These are phyloP conservation scores for Colletotrichum neosansevieriae DNA, from an alignment of 2,329 filamentous ascomycete species.

Conservation along the genomic window DNA sequence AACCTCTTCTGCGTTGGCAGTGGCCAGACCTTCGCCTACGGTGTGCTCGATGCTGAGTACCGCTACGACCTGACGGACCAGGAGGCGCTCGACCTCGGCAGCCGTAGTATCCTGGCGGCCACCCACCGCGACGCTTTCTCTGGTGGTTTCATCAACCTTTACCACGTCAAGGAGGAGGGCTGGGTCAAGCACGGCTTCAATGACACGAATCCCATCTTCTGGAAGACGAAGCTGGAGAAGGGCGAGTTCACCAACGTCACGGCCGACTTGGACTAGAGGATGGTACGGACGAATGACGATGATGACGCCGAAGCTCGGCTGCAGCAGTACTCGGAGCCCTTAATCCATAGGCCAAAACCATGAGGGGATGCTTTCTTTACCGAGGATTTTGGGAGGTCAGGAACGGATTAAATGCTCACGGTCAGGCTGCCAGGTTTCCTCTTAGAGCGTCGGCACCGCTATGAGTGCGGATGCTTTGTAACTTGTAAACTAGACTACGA, in stretches of 20 bases:
- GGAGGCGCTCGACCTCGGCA: conserved; percentile 90
- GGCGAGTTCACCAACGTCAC: conserved; percentile 98
- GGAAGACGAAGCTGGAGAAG: conserved; percentile 98
- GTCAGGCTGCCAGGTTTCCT: conserved; percentile 18
- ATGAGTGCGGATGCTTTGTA: conserved; percentile 33
- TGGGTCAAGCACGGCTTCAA: conserved; percentile 99
- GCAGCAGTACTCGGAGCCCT: neutral
- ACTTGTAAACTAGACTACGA: conserved; percentile 42
- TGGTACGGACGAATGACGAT: neutral
- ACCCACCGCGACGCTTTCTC: conserved; percentile 99
- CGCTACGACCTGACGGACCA: conserved; percentile 87
- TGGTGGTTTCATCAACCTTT: conserved; percentile 97
- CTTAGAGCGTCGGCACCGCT: conserved; percentile 8
- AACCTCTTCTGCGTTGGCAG: conserved; percentile 99
- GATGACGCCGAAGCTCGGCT: neutral
- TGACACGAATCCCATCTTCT: conserved; percentile 99
- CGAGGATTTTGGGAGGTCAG: conserved; percentile 6
- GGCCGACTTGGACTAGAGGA: conserved; percentile 72
- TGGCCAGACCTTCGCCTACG: conserved; percentile 98
- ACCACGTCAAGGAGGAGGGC: conserved; percentile 98
- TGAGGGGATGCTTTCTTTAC: neutral
- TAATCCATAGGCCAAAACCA: neutral
- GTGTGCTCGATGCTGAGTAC: conserved; percentile 97
- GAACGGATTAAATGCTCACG: conserved; percentile 24
- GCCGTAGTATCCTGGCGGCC: conserved; percentile 92